Evolutionary conservation across 768 basidiomycete species (phyloP).

Genomic region (Lactarius quietus): DNA sequence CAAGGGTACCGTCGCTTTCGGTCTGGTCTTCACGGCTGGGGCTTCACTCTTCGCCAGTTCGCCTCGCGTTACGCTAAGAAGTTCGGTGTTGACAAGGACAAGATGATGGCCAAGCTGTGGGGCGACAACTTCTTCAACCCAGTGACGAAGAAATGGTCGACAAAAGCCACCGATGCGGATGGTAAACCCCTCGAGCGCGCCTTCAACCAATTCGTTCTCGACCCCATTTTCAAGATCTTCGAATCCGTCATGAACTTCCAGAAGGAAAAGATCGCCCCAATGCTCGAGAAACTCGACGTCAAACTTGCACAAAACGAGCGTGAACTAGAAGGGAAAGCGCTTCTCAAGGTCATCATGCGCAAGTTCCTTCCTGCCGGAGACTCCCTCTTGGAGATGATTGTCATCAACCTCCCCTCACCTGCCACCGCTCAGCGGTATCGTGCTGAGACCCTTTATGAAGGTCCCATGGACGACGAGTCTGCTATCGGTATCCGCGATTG

Average conservation of each 20-base stretch:
- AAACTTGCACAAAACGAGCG: slow-evolving; percentile 84
- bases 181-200: slow-evolving; percentile 96
- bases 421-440: slow-evolving; percentile 97
- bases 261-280: slow-evolving; percentile 77
- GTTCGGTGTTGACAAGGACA: slow-evolving; percentile 98
- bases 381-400: slow-evolving; percentile 99
- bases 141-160: slow-evolving; percentile 93
- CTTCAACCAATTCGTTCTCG: slow-evolving; percentile 97
- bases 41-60: slow-evolving; percentile 98
- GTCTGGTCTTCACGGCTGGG: slow-evolving; percentile 99
- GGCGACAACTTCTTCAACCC: slow-evolving; percentile 99
- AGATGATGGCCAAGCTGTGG: slow-evolving; percentile 98
- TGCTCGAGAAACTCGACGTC: slow-evolving; percentile 96
- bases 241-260: slow-evolving; percentile 99
- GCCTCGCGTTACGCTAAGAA: slow-evolving; percentile 93
- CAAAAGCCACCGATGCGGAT: slow-evolving; percentile 65
- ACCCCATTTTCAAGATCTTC: slow-evolving; percentile 99
- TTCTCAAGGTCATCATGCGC: slow-evolving; percentile 98
- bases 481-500: slow-evolving; percentile 98
- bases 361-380: slow-evolving; percentile 99
- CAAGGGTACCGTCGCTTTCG: slow-evolving; percentile 97
- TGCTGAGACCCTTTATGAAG: slow-evolving; percentile 99
- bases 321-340: slow-evolving; percentile 90
- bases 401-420: slow-evolving; percentile 98
- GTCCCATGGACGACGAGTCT: slow-evolving; percentile 99